Conservation (phyloP, 257 asterid genomes). For the Jaltomata sinuosa region DNA sequence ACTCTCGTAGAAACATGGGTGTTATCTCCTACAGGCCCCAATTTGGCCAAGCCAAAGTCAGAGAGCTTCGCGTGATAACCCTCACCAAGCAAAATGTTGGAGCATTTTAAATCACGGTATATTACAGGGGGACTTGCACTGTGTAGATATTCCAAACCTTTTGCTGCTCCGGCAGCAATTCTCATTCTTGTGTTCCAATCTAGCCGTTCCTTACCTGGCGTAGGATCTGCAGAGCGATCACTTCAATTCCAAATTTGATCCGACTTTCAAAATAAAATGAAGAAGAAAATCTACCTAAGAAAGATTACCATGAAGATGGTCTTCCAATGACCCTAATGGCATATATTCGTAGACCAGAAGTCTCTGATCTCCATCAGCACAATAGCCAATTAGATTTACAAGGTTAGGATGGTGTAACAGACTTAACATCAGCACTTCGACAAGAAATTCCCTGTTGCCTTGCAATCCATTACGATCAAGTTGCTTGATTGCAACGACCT, state of each 20-base stretch:
- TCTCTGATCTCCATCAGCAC: constrained; percentile 96
- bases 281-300: neutral
- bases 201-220: constrained; percentile 44
- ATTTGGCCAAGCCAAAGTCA: constrained; percentile 93
- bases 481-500: constrained; percentile 94
- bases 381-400: constrained; percentile 81
- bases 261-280: neutral
- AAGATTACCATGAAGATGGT: constrained; percentile 72
- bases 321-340: constrained; percentile 83
- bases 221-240: constrained; percentile 36
- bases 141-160: constrained; percentile 87
- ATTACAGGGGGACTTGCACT: constrained; percentile 93
- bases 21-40: constrained; percentile 91
- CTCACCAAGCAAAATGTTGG: constrained; percentile 80
- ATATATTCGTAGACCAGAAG: constrained; percentile 85
- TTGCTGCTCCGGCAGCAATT: constrained; percentile 96
- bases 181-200: constrained; percentile 95
- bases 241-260: neutral
- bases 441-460: constrained; percentile 86
- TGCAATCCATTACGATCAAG: constrained; percentile 87
- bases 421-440: constrained; percentile 88
- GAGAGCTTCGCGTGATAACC: constrained; percentile 80
- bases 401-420: constrained; percentile 84
- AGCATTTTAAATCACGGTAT: constrained; percentile 87
- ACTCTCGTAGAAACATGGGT: constrained; percentile 93